Evolutionary conservation across 1,139 yeast species (phyloP).

Genomic region (Hyphopichia buzzinii): DNA sequence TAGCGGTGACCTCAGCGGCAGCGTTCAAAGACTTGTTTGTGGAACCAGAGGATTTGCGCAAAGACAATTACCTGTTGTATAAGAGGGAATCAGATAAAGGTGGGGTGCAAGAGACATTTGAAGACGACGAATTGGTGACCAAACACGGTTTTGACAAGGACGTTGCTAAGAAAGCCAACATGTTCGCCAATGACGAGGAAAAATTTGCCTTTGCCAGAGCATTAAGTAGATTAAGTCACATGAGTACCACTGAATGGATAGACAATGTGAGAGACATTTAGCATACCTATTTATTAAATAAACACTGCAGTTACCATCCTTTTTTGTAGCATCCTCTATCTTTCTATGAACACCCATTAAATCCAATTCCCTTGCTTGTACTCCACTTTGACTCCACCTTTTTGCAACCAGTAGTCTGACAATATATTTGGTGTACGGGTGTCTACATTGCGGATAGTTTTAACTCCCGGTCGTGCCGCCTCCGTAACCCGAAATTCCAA

Average conservation of each 20-base stretch:
- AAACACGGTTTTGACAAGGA: constrained; percentile 75
- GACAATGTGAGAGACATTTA: constrained; percentile 27
- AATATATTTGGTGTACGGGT: no score
- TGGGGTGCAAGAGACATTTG: constrained; percentile 40
- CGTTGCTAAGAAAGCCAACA: constrained; percentile 71
- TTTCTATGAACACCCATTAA: no score
- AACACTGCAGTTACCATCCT: no score
- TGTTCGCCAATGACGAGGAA: constrained; percentile 90
- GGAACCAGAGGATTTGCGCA: constrained; percentile 67
- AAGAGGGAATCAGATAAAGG: constrained; percentile 33
- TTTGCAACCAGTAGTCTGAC: no score
- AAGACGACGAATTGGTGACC: constrained; percentile 60
- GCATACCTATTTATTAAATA: constrained; percentile 1
- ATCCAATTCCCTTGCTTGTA: no score
- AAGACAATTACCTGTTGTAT: constrained; percentile 53
- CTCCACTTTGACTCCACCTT: no score
- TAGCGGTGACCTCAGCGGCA: constrained; percentile 87
- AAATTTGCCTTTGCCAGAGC: constrained; percentile 97
- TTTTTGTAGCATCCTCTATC: no score
- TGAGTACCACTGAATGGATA: constrained; percentile 94
- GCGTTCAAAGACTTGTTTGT: constrained; percentile 83
- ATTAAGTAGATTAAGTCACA: constrained; percentile 81
- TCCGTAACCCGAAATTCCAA: no score
- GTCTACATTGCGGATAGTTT: no score
- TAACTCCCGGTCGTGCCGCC: no score